phyloP scores from a whole-genome alignment of 495 filamentous ascomycete genomes.

The Tuber umbilicatum region DNA sequence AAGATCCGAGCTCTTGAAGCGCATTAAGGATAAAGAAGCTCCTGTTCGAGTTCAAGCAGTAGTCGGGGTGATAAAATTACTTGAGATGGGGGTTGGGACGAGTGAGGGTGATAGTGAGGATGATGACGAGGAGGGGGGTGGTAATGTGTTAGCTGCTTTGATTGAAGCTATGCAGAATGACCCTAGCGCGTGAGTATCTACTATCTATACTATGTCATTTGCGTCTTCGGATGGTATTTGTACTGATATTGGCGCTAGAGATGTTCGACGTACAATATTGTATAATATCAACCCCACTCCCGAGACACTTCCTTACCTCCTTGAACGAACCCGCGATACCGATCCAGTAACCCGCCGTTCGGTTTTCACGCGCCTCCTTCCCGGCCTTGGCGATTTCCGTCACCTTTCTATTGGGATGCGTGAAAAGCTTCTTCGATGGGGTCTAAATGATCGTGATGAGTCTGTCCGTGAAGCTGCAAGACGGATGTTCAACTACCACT shows the following conservation, averaged over 20 bases:
- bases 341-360: constrained; percentile 76
- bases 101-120: constrained; percentile 57
- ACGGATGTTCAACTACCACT: constrained; percentile 83
- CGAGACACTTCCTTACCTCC: constrained; percentile 76
- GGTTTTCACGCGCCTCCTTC: constrained; percentile 80
- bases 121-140: constrained; percentile 38
- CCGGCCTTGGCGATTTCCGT: constrained; percentile 88
- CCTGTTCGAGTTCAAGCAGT: constrained; percentile 92
- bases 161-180: constrained; percentile 90
- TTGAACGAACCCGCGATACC: constrained; percentile 84
- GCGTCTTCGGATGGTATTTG: background rate
- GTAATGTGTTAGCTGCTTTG: constrained; percentile 50
- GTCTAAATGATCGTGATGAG: constrained; percentile 87
- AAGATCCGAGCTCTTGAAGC: constrained; percentile 65
- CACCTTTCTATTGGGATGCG: constrained; percentile 91
- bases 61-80: constrained; percentile 71
- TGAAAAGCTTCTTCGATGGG: constrained; percentile 94
- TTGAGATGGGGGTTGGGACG: constrained; percentile 64
- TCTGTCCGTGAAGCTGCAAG: constrained; percentile 86
- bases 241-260: background rate
- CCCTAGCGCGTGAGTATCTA: constrained; percentile 56
- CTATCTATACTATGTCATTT: background rate
- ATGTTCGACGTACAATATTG: constrained; percentile 80
- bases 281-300: constrained; percentile 79
- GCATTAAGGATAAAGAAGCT: constrained; percentile 86